Evolutionary conservation across 495 filamentous ascomycete genomes (phyloP).

Genomic region (Xylaria scruposa): DNA sequence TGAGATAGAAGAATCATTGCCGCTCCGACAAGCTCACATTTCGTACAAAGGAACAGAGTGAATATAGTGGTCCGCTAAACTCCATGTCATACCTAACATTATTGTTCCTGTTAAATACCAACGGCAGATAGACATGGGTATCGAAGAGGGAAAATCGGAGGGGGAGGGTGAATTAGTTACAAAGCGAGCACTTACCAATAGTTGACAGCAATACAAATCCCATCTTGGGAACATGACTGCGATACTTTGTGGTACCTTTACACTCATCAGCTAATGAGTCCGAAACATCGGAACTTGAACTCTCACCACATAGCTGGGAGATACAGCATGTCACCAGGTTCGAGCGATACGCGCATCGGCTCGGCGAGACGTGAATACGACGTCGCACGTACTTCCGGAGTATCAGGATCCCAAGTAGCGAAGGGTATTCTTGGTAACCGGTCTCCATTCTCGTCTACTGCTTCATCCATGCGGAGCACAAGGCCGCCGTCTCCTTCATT

Average conservation of each 20-base stretch:
- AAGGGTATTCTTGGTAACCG: constrained; percentile 58
- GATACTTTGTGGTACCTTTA: constrained; percentile 69
- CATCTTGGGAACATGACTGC: constrained; percentile 66
- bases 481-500: constrained; percentile 38
- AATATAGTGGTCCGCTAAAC: constrained; percentile 64
- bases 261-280: background rate
- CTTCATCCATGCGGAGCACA: constrained; percentile 43
- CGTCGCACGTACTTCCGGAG: constrained; percentile 53
- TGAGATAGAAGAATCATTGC: constrained; percentile 14
- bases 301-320: constrained; percentile 75
- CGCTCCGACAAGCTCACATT: constrained; percentile 33
- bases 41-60: constrained; percentile 61
- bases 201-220: constrained; percentile 76
- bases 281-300: background rate
- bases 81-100: constrained; percentile 71
- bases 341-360: constrained; percentile 65
- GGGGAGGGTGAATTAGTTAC: background rate
- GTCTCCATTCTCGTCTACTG: constrained; percentile 30
- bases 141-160: background rate
- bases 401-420: constrained; percentile 74
- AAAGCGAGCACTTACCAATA: constrained; percentile 66
- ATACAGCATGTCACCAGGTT: constrained; percentile 82
- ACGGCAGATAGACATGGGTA: background rate
- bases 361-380: constrained; percentile 59
- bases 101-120: constrained; percentile 19